Evolutionary conservation across 768 basidiomycete species (phyloP).

Genomic region (Mycena belliarum): DNA sequence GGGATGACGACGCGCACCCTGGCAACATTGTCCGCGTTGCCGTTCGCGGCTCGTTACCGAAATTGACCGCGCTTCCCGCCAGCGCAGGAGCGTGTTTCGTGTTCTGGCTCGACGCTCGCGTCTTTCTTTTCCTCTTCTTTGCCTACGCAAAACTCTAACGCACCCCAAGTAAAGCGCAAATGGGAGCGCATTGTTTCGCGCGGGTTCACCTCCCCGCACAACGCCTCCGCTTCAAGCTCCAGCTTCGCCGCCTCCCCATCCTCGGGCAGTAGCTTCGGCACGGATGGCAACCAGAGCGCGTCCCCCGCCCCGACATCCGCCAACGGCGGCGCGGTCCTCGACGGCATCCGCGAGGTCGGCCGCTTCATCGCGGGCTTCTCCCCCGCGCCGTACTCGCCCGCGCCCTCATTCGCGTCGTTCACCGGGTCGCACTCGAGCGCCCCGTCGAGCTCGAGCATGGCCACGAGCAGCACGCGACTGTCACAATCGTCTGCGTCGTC

Average conservation of each 20-base stretch:
- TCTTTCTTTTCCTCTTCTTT: too few species aligned
- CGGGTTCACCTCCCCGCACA: slow-evolving; percentile 44
- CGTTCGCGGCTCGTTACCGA: too few species aligned
- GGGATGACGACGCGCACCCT: too few species aligned
- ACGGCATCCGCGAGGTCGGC: slow-evolving; percentile 62
- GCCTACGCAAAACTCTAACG: neutral
- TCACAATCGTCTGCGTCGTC: slow-evolving; percentile 53
- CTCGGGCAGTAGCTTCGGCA: slow-evolving; percentile 14
- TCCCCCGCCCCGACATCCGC: slow-evolving; percentile 22
- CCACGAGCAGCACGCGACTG: slow-evolving; percentile 35
- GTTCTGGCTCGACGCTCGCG: too few species aligned
- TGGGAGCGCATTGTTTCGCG: slow-evolving; percentile 81
- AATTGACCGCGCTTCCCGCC: too few species aligned
- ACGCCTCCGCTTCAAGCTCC: slow-evolving; percentile 1
- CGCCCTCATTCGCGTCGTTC: neutral
- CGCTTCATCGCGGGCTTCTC: slow-evolving; percentile 53
- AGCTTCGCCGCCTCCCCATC: slow-evolving; percentile 25
- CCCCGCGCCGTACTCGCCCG: slow-evolving; percentile 16
- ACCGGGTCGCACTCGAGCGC: slow-evolving; percentile 14
- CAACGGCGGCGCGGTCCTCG: slow-evolving; percentile 43
- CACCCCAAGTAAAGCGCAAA: slow-evolving; percentile 65
- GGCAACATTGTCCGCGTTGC: too few species aligned
- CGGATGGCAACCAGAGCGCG: slow-evolving; percentile 1
- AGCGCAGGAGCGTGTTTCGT: too few species aligned
- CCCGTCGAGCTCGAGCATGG: slow-evolving; percentile 22